These are phyloP conservation scores for Raddia distichophylla DNA, from an alignment of 176 grass and related monocot genomes.

Conservation along the genomic window DNA sequence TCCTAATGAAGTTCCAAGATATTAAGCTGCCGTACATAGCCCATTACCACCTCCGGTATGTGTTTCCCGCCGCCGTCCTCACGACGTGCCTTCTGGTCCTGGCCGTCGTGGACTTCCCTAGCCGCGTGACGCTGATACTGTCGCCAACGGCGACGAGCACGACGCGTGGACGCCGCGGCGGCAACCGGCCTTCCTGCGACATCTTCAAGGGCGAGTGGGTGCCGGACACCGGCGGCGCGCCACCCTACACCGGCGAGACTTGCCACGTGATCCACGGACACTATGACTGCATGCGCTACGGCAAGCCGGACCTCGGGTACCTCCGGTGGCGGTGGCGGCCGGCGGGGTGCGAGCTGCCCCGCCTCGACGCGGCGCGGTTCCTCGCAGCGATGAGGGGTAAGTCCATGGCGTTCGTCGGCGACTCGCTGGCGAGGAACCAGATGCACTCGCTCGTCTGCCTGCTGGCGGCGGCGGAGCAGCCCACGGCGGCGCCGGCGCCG, in stretches of 20 bases:
- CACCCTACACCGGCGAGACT: constrained; percentile 50
- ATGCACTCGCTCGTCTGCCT: constrained; percentile 78
- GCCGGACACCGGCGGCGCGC: constrained; percentile 32
- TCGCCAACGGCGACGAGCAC: not conserved
- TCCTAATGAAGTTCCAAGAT: constrained; percentile 26
- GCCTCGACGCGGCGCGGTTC: constrained; percentile 47
- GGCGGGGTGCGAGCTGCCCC: constrained; percentile 48
- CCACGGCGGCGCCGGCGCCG: not conserved
- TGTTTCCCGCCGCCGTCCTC: constrained; percentile 16
- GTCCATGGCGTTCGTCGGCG: constrained; percentile 71
- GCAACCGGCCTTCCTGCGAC: not conserved
- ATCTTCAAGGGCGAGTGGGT: constrained; percentile 55
- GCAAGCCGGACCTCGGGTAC: constrained; percentile 53
- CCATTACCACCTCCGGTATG: not conserved
- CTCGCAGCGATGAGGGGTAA: constrained; percentile 28
- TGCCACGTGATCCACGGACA: constrained; percentile 63
- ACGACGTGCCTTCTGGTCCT: constrained; percentile 25
- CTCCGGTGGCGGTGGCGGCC: constrained; percentile 60
- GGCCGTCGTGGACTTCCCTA: not conserved
- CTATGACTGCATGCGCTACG: constrained; percentile 63
- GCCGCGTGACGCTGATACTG: not conserved
- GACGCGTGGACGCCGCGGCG: not conserved
- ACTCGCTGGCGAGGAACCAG: constrained; percentile 73
- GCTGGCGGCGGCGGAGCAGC: constrained; percentile 34
- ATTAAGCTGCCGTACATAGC: not conserved